Evolutionary conservation across 345 rosid genomes (phyloP).

Genomic region (Lepidium didymum): DNA sequence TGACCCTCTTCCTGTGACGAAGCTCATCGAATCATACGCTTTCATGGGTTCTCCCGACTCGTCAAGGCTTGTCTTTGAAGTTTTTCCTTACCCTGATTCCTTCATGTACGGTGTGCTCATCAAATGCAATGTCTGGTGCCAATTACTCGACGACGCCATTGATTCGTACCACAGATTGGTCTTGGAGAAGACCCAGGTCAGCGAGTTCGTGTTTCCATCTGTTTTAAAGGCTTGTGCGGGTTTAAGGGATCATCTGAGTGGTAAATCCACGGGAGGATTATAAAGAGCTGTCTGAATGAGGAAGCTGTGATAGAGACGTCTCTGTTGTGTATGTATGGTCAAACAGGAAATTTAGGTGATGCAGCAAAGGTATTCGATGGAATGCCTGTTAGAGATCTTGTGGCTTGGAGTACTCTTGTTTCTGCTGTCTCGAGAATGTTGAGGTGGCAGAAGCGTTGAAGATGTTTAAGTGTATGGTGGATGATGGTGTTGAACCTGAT

Average conservation of each 20-base stretch:
- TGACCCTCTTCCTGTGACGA: slow-evolving; percentile 74
- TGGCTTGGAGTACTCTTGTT: slow-evolving; percentile 68
- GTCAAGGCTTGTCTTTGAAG: slow-evolving; percentile 47
- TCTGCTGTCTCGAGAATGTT: slow-evolving; percentile 45
- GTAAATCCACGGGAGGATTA: slow-evolving; percentile 58
- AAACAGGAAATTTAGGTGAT: slow-evolving; percentile 37
- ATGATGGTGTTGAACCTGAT: slow-evolving; percentile 44
- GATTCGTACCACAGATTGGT: slow-evolving; percentile 45
- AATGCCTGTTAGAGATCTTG: slow-evolving; percentile 48
- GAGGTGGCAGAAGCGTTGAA: slow-evolving; percentile 37
- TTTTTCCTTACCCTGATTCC: slow-evolving; percentile 59
- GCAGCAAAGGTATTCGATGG: slow-evolving; percentile 56
- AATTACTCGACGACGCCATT: slow-evolving; percentile 43
- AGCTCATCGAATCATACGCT: slow-evolving; percentile 76
- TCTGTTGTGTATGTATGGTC: slow-evolving; percentile 50
- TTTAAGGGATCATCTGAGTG: slow-evolving; percentile 38
- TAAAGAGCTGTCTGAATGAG: slow-evolving; percentile 50
- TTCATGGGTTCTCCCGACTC: slow-evolving; percentile 49
- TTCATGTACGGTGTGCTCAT: slow-evolving; percentile 93
- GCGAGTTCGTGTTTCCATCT: slow-evolving; percentile 60
- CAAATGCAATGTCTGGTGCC: slow-evolving; percentile 65
- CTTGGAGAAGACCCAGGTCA: slow-evolving; percentile 22
- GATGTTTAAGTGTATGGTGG: slow-evolving; percentile 38
- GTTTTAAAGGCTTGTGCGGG: slow-evolving; percentile 79
- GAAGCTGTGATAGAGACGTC: slow-evolving; percentile 66